phyloP scores from a whole-genome alignment of 768 basidiomycete species.

The Xerocomus brunneocitrinus region DNA sequence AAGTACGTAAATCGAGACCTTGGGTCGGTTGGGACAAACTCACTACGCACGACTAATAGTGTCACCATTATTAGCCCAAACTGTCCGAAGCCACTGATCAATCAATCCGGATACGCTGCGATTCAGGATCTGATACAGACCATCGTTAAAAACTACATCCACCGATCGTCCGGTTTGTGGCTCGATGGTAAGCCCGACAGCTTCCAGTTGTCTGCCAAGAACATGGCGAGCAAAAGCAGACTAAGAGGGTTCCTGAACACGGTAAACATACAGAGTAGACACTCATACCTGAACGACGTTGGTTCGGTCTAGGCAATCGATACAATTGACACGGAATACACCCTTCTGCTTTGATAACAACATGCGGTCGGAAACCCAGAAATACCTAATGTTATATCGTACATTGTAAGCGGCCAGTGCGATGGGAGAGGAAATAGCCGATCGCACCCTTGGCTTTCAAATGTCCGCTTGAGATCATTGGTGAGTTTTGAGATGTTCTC shows the following conservation, averaged over 20 bases:
- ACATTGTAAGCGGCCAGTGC: not conserved
- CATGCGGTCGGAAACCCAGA: constrained; percentile 71
- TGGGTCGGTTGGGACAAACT: constrained; percentile 24
- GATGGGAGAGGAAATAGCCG: not conserved
- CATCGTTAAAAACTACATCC: constrained; percentile 77
- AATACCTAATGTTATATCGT: constrained; percentile 47
- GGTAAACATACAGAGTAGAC: not conserved
- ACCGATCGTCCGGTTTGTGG: constrained; percentile 49
- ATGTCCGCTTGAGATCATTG: constrained; percentile 61
- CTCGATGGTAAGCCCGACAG: constrained; percentile 61
- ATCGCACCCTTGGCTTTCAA: constrained; percentile 74
- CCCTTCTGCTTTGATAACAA: constrained; percentile 80
- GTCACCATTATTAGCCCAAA: constrained; percentile 99
- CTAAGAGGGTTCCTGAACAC: constrained; percentile 35
- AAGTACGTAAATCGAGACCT: constrained; percentile 11
- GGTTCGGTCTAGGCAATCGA: constrained; percentile 92
- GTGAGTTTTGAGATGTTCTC: constrained; percentile 86
- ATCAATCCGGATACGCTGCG: not conserved
- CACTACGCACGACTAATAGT: constrained; percentile 87
- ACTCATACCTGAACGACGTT: constrained; percentile 81
- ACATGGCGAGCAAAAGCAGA: constrained; percentile 89
- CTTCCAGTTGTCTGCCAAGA: constrained; percentile 68
- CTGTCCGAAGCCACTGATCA: constrained; percentile 32
- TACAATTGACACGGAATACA: constrained; percentile 88
- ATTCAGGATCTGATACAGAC: constrained; percentile 34